Evolutionary conservation across 192 early-diverging fungal genomes (phyloP), one percentile per base, ranked within the genome.

Genomic region (Backusella psychrophila): DNA sequence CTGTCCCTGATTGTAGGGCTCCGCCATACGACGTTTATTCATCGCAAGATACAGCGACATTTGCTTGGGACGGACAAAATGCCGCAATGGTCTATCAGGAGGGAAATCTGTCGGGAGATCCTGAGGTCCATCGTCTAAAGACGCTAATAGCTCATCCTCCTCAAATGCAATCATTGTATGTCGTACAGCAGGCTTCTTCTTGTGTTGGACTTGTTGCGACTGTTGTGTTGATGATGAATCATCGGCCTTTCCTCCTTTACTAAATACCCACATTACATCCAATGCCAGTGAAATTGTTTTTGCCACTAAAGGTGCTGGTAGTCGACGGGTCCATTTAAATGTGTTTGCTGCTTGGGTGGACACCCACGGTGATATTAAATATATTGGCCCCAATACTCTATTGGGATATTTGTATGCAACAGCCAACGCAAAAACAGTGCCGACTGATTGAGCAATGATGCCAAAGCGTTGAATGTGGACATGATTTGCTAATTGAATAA

Each of bases 391-490:
- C 29, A 78, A 2, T 14, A 83, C 76, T 19, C 82, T 76, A 0
- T 5, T 23, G 1, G 73, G 75, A 33, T 78, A 80, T 36, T 73
- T 49, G 17, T 75, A 66, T 9, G 79, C 82, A 34, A 78, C 39
- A 5, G 82, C 82, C n/a, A 83, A n/a, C 6, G 82, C 79, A 53
- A 83, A 83, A 3, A 83, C 82, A 4, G 75, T 77, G n/a, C 82
- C 82, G 26, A 83, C 82, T 14, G 82, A 83, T 41, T 83, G 82
- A 12, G 66, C 82, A 75, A 83, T 83, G 1, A 83, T 53, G 3
- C 78, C 65, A 41, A 83, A 83, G 17, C 29, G 41, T 1, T 26
- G 23, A 11, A 83, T 72, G 0, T 42, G 17, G n/a, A 80, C 36
- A 63, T 80, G 74, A 71, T 83, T 66, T 8, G 82, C 78, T 21